These are phyloP conservation scores for Ganoderma sinense DNA, from an alignment of 1,284 basidiomycete genomes.

Conservation along the genomic window DNA sequence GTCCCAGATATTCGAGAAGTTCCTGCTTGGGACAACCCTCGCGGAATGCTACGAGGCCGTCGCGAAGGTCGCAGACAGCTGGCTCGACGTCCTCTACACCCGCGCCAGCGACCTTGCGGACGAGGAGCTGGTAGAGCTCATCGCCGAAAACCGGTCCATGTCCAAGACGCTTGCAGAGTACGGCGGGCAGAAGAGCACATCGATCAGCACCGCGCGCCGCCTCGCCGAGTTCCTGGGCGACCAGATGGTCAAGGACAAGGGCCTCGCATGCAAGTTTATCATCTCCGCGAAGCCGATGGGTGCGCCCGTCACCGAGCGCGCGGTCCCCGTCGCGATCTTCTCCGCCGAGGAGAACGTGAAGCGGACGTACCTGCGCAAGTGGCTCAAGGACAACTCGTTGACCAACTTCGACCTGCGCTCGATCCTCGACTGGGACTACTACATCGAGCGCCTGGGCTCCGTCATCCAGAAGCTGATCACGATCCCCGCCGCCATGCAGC, in stretches of 20 bases:
- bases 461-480: constrained; percentile 99
- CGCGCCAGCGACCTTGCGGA: constrained; percentile 87
- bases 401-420: constrained; percentile 91
- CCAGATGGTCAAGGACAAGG: constrained; percentile 99
- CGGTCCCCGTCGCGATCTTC: constrained; percentile 98
- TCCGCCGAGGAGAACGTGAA: constrained; percentile 94
- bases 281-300: constrained; percentile 95
- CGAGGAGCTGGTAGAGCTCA: constrained; percentile 96
- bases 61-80: constrained; percentile 94
- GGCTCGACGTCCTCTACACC: constrained; percentile 95
- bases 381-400: constrained; percentile 94
- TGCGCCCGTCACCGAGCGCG: constrained; percentile 96
- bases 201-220: constrained; percentile 95
- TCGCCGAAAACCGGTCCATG: constrained; percentile 99
- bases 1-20: constrained; percentile 98
- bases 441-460: constrained; percentile 96
- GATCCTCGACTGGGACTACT: constrained; percentile 98
- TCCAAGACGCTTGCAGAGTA: constrained; percentile 97
- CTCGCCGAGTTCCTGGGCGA: constrained; percentile 97
- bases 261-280: constrained; percentile 98
- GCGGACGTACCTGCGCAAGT: constrained; percentile 91
- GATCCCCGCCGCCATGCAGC: constrained; percentile 98
- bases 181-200: constrained; percentile 96
- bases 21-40: constrained; percentile 91
- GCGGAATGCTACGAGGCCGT: constrained; percentile 97